Conservation (phyloP, 768 basidiomycete genomes). For the Suillus fuscotomentosus region DNA sequence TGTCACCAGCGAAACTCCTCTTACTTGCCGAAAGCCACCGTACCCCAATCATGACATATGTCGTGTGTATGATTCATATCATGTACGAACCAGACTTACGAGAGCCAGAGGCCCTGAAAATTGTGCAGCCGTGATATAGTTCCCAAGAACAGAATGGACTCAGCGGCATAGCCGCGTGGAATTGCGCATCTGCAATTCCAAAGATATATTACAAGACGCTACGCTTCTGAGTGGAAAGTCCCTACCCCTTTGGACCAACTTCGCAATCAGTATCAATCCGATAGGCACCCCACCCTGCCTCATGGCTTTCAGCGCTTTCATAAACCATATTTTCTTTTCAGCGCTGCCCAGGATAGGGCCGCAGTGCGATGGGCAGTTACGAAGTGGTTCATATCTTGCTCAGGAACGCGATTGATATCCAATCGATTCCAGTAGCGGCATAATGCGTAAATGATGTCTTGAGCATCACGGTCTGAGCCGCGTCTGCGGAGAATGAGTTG, state of each 20-base stretch:
- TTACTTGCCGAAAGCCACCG: not conserved
- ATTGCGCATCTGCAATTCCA: not conserved
- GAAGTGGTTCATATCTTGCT: constrained; percentile 83
- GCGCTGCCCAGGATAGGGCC: constrained; percentile 69
- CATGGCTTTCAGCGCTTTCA: constrained; percentile 19
- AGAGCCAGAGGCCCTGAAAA: not conserved
- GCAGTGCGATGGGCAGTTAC: constrained; percentile 58
- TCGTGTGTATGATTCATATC: not conserved
- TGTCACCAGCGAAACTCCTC: not conserved
- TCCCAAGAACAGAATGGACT: not conserved
- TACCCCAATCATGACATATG: not conserved
- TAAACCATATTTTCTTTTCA: constrained; percentile 74
- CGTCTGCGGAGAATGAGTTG: constrained; percentile 44
- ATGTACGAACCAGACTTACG: not conserved
- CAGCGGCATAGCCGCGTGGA: constrained; percentile 5
- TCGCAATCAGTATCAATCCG: constrained; percentile 25
- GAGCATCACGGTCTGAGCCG: constrained; percentile 68
- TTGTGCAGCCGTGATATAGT: not conserved
- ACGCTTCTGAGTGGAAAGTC: not conserved
- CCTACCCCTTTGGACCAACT: constrained; percentile 17
- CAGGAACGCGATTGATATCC: constrained; percentile 83
- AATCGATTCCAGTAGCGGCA: constrained; percentile 78
- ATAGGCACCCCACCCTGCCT: constrained; percentile 22
- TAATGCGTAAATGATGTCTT: constrained; percentile 71
- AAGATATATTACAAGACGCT: constrained; percentile 1